Evolutionary conservation across 805 yeast genomes (phyloP).

Genomic region (Debaryomyces prosopidis): DNA sequence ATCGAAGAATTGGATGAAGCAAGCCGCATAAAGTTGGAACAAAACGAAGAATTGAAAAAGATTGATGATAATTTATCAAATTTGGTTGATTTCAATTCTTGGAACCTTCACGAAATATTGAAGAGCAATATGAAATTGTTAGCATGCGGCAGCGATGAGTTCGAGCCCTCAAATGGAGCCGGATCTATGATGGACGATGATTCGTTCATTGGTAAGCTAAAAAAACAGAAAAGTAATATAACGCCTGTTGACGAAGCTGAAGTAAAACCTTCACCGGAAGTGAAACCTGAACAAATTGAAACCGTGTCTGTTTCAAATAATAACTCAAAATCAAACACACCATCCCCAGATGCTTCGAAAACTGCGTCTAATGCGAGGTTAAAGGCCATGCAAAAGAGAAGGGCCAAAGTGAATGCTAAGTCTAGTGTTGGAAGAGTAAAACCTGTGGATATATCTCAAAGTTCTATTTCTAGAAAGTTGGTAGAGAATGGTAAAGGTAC

Average conservation of each 20-base stretch:
- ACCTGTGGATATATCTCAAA: slow-evolving; percentile 70
- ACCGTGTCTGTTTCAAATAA: background rate
- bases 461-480: slow-evolving; percentile 61
- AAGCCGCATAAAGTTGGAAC: slow-evolving; percentile 34
- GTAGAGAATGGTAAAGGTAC: slow-evolving; percentile 40
- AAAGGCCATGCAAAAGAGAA: slow-evolving; percentile 92
- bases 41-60: slow-evolving; percentile 43
- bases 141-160: slow-evolving; percentile 59
- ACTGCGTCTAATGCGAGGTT: slow-evolving; percentile 67
- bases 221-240: slow-evolving; percentile 48
- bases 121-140: slow-evolving; percentile 55
- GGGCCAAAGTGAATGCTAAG: slow-evolving; percentile 72
- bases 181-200: slow-evolving; percentile 12
- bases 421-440: slow-evolving; percentile 42
- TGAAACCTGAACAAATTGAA: slow-evolving; percentile 11
- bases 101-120: slow-evolving; percentile 50
- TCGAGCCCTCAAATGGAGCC: slow-evolving; percentile 14
- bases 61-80: slow-evolving; percentile 40
- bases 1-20: slow-evolving; percentile 17
- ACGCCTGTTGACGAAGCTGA: slow-evolving; percentile 15
- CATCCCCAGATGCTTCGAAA: slow-evolving; percentile 19
- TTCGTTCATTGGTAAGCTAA: slow-evolving; percentile 45
- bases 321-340: background rate
- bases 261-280: slow-evolving; percentile 3
- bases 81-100: slow-evolving; percentile 49